Evolutionary conservation across 2,329 filamentous ascomycete species (phyloP), one percentile per base, ranked within the genome.

Genomic region (Penicillium hordei): DNA sequence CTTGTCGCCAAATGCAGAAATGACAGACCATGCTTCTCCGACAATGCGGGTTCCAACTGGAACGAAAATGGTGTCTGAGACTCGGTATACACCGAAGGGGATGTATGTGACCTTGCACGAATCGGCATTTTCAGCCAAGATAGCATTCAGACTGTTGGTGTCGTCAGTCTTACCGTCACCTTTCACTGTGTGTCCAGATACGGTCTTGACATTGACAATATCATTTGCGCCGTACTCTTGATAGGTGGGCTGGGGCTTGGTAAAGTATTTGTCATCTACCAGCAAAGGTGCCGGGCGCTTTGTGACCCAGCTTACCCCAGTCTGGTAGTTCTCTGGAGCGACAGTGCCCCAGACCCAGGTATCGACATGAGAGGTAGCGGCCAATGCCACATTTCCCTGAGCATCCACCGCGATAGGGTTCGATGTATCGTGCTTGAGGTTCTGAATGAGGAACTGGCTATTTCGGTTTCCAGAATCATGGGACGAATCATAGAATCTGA

Each of bases 21-120:
- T 82, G 5, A 75, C 74, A 8, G 82, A 75, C 76, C 82, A 84
- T 1, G 77, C 80, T 66, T 85, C 81, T 31, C 84, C 84, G 7
- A 83, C 74, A 36, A 86, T 79, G 2, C 78, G 76, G 2, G 81
- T 79, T 15, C 80, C 77, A 6, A 73, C 67, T 0, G 81, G 81
- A 29, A 82, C 67, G n/a, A 70, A 64, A 25, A 83, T 64, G 0
- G 81, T 83, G 34, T 77, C 71, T 1, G 70, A 76, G 13, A 82
- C 76, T 7, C 79, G 65, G 59, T 82, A 74, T 0, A 70, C 65
- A 31, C 71, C 71, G 15, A 65, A 68, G 4, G 71, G 71, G 52
- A 74, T 68, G 34, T 68, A 74, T 21, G 65, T 71, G 25, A 74
- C 61, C 58, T 71, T 71, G 60, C 68, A 70, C n/a, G 61, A 57